phyloP scores from a whole-genome alignment of 805 yeast species.

The Teunomyces aglyptinius region DNA sequence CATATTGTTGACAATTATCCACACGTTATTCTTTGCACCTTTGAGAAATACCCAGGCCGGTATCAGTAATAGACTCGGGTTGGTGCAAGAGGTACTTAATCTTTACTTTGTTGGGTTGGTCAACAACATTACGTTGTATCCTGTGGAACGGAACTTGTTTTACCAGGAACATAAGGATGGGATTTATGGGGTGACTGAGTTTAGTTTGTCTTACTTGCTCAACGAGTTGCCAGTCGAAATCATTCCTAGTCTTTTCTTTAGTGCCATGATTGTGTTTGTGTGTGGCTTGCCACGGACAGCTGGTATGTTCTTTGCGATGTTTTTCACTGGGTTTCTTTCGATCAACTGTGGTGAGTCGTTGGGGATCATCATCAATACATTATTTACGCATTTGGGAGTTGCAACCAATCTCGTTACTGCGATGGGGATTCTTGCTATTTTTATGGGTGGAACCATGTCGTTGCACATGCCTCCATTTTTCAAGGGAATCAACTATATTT shows the following conservation, averaged over 20 bases:
- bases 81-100: slow-evolving; percentile 70
- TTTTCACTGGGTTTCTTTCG: slow-evolving; percentile 51
- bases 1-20: slow-evolving; percentile 59
- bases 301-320: slow-evolving; percentile 62
- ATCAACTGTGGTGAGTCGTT: slow-evolving; percentile 80
- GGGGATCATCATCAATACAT: slow-evolving; percentile 76
- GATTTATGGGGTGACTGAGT: slow-evolving; percentile 63
- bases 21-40: slow-evolving; percentile 61
- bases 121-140: slow-evolving; percentile 73
- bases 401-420: slow-evolving; percentile 73
- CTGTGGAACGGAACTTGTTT: slow-evolving; percentile 69
- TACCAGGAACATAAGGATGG: slow-evolving; percentile 77
- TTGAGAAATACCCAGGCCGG: slow-evolving; percentile 43
- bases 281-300: slow-evolving; percentile 72
- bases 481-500: slow-evolving; percentile 69
- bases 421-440: slow-evolving; percentile 65
- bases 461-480: slow-evolving; percentile 69
- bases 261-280: slow-evolving; percentile 63
- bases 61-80: slow-evolving; percentile 66
- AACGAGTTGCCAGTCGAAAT: slow-evolving; percentile 71
- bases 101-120: slow-evolving; percentile 78
- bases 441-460: slow-evolving; percentile 85
- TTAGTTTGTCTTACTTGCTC: slow-evolving; percentile 56
- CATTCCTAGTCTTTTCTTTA: slow-evolving; percentile 54
- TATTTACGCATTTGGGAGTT: slow-evolving; percentile 73